Evolutionary conservation across 257 asterid genomes (phyloP).

Genomic region (Penstemon davidsonii): DNA sequence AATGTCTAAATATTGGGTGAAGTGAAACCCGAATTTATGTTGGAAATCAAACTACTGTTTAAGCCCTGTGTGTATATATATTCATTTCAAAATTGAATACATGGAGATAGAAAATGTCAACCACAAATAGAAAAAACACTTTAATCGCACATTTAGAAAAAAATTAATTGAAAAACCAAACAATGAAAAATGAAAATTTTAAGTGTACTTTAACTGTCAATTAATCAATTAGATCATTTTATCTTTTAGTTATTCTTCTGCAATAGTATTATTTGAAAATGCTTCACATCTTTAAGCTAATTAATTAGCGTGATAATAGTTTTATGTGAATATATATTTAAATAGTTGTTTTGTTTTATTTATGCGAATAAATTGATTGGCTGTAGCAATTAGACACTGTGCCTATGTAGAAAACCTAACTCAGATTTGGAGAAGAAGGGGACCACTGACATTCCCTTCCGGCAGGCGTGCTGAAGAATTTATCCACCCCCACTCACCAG

Average conservation of each 20-base stretch:
- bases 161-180: too few relatives aligned
- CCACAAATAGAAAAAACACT: too few relatives aligned
- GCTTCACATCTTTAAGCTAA: too few relatives aligned
- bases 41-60: not conserved
- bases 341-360: not conserved
- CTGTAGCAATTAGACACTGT: conserved; percentile 3
- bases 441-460: conserved; percentile 29
- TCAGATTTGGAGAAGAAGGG: conserved; percentile 5
- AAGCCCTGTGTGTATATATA: not conserved
- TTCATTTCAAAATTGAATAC: not conserved
- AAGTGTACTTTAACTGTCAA: too few relatives aligned
- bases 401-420: conserved; percentile 1
- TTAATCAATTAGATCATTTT: too few relatives aligned
- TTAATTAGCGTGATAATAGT: not conserved
- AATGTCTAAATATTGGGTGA: not conserved
- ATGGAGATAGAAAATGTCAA: not conserved
- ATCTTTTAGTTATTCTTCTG: too few relatives aligned
- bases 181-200: too few relatives aligned
- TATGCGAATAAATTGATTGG: not conserved
- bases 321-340: not conserved
- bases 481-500: conserved; percentile 24
- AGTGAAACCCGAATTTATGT: conserved; percentile 8
- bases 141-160: too few relatives aligned
- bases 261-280: too few relatives aligned
- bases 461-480: conserved; percentile 32